phyloP scores from a whole-genome alignment of 495 filamentous ascomycete genomes.

The Penicillium ucsense region DNA sequence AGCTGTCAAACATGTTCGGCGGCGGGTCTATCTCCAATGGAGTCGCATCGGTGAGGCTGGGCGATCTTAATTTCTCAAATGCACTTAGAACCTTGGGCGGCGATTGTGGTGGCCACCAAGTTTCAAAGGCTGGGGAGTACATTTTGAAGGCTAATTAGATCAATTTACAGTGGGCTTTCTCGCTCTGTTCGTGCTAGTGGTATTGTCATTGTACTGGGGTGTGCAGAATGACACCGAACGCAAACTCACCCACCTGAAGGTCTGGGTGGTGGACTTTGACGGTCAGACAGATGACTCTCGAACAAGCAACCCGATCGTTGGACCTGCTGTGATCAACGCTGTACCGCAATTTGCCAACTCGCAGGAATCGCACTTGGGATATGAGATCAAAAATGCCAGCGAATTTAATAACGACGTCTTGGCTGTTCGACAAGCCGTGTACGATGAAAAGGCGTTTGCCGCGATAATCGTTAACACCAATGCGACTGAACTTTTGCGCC shows the following conservation, averaged over 20 bases:
- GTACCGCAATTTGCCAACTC: constrained; percentile 28
- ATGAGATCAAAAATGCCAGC: constrained; percentile 35
- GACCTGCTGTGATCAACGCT: constrained; percentile 40
- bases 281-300: constrained; percentile 43
- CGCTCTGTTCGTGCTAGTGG: constrained; percentile 40
- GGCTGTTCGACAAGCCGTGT: constrained; percentile 50
- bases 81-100: too few species aligned
- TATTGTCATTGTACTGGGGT: constrained; percentile 55
- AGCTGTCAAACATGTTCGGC: constrained; percentile 35
- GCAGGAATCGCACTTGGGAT: constrained; percentile 35
- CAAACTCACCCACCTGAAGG: constrained; percentile 36
- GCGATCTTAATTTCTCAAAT: not conserved
- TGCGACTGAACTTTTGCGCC: constrained; percentile 49
- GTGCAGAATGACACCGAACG: constrained; percentile 41
- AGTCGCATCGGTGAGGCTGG: constrained; percentile 16
- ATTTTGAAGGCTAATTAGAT: too few species aligned
- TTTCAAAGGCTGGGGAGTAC: too few species aligned
- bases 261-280: constrained; percentile 62
- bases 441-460: constrained; percentile 52
- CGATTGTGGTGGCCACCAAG: too few species aligned
- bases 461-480: constrained; percentile 59
- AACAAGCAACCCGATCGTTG: constrained; percentile 41
- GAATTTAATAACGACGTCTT: constrained; percentile 50
- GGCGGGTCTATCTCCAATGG: constrained; percentile 32
- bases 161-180: constrained; percentile 39